Base-by-base conservation (phyloP, 371 early-diverging fungal species). In the Apophysomyces trapeziformis region DNA sequence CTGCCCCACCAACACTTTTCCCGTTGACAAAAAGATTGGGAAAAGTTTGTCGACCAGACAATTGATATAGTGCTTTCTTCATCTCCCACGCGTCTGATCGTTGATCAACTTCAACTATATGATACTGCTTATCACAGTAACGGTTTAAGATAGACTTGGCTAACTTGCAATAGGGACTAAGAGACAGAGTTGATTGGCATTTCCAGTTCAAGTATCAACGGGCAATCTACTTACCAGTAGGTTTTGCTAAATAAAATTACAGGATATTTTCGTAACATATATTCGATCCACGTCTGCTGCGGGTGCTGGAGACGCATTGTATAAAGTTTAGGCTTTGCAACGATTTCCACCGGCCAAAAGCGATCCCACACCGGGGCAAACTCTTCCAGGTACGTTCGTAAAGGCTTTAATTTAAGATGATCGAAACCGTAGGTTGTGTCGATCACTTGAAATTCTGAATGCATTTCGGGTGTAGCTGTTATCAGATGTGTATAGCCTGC, bases 401-500 rank as follows among this genome's bases (percentile, higher is more conserved):
- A 21, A 6, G 70, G 45, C 41, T 71, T 70, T 9, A 71, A 41
- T 9, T 64, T 26, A 11, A 79, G 61, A 39, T 61, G 60, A 41
- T 74, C 73, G 5, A 79, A 57, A 35, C 80, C 83, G 38, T 68
- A 61, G 1, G 71, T 76, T 14, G 57, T 50, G 64, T 71, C 65
- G 35, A 89, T 74, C 13, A 69, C 59, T 16, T 84, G 82, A 60
- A 88, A 71, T 47, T 75, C 65, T 9, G 70, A 65, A 38, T 74
- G 80, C 12, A 69, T 61, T 8, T 70, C 74, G 7, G 90, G 89
- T 12, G 66, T 64, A 2, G 82, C 63, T 0, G 93, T 91, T 63
- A 92, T 71, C 4, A 92, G 65, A 71, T 92, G 89, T 0, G 90
- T 90, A 67, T 89, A 92, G 1, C 72, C 76, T 1, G 77, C 79